Conservation (phyloP, 1,139 yeast genomes). For the Blastobotrys petasosporus region DNA sequence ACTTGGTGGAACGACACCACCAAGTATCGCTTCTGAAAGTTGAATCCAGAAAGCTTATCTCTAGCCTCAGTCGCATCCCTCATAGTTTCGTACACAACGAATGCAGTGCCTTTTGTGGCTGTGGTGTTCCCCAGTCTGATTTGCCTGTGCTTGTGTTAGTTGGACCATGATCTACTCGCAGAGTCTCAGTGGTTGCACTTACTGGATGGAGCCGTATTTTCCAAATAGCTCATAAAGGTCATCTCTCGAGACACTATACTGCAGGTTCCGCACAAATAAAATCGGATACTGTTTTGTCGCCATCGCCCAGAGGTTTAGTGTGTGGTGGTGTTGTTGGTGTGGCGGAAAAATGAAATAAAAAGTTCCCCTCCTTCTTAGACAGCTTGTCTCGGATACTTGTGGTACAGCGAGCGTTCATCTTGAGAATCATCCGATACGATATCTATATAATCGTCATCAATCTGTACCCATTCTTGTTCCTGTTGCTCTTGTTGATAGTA, state of each 20-base stretch:
- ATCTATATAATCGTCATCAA: too few relatives aligned
- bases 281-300: constrained; percentile 25
- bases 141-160: constrained; percentile 30
- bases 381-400: background rate
- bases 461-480: too few relatives aligned
- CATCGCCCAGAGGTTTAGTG: constrained; percentile 1
- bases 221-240: constrained; percentile 52
- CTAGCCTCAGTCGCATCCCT: constrained; percentile 47
- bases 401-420: background rate
- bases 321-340: background rate
- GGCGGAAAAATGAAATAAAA: too few relatives aligned
- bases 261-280: constrained; percentile 52
- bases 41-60: constrained; percentile 53
- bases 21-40: constrained; percentile 54
- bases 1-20: constrained; percentile 46
- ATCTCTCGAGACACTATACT: constrained; percentile 45
- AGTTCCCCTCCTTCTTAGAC: too few relatives aligned
- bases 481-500: too few relatives aligned
- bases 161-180: background rate
- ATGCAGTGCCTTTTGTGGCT: constrained; percentile 50
- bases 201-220: constrained; percentile 48
- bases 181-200: constrained; percentile 19
- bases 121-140: constrained; percentile 45
- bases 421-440: too few relatives aligned
- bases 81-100: constrained; percentile 49